phyloP scores from a whole-genome alignment of 2,329 filamentous ascomycete genomes.

The Davidsoniella eucalypti region DNA sequence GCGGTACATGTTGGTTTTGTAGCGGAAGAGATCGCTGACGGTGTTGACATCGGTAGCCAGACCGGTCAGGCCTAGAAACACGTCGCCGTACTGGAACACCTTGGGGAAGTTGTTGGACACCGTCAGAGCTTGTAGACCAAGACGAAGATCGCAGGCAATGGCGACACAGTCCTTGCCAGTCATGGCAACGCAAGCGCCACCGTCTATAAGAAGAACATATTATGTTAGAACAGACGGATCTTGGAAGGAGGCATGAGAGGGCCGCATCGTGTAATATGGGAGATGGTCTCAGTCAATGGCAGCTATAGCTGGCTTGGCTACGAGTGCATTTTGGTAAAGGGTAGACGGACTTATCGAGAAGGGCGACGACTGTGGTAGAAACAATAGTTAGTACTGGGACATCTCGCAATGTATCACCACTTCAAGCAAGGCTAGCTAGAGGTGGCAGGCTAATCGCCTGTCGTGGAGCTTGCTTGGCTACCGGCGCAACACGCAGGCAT shows the following conservation, averaged over 20 bases:
- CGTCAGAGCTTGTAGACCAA: slow-evolving; percentile 89
- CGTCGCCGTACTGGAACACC: slow-evolving; percentile 93
- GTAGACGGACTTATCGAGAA: slow-evolving; percentile 76
- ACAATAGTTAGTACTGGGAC: slow-evolving; percentile 18
- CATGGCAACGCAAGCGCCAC: slow-evolving; percentile 95
- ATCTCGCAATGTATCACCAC: background rate
- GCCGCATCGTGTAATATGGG: background rate
- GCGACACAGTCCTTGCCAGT: slow-evolving; percentile 99
- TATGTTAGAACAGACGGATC: slow-evolving; percentile 1
- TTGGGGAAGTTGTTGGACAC: slow-evolving; percentile 99
- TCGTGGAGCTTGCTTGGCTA: background rate
- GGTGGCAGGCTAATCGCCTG: too few species aligned
- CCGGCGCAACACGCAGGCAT: background rate
- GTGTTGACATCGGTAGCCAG: slow-evolving; percentile 92
- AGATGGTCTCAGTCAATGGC: background rate
- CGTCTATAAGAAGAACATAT: slow-evolving; percentile 32
- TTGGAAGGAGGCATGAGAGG: slow-evolving; percentile 5
- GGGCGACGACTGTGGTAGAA: slow-evolving; percentile 52
- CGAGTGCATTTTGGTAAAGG: slow-evolving; percentile 1
- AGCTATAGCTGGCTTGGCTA: background rate
- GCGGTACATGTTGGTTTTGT: slow-evolving; percentile 99
- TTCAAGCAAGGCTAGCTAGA: too few species aligned
- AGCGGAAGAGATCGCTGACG: slow-evolving; percentile 92
- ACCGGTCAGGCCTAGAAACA: slow-evolving; percentile 89
- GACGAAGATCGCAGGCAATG: slow-evolving; percentile 95